Evolutionary conservation across 192 early-diverging fungal genomes (phyloP).

Genomic region (Cladochytrium replicatum): DNA sequence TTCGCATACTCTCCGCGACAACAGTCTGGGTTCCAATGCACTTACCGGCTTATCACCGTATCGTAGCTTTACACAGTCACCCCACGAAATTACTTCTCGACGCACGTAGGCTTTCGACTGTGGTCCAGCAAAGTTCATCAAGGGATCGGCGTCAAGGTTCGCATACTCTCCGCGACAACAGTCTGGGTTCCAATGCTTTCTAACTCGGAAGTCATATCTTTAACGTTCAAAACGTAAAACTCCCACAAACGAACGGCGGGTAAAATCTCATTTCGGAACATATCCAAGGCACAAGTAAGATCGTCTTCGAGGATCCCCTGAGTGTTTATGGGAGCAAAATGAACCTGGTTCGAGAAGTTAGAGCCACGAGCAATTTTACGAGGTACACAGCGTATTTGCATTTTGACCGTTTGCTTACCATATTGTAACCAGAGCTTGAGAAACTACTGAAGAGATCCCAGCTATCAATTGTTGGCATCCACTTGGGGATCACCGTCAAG

Average conservation of each 20-base stretch:
- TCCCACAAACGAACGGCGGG: constrained; percentile 66
- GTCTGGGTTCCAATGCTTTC: constrained; percentile 8
- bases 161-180: too few relatives aligned
- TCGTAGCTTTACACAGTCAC: constrained; percentile 97
- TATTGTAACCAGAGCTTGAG: constrained; percentile 77
- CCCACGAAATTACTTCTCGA: constrained; percentile 96
- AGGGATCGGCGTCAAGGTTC: constrained; percentile 73
- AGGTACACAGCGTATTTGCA: background rate
- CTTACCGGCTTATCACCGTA: constrained; percentile 67
- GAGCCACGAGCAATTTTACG: background rate
- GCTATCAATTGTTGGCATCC: constrained; percentile 71
- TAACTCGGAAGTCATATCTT: constrained; percentile 11
- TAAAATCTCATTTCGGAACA: constrained; percentile 20
- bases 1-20: too few relatives aligned
- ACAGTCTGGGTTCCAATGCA: too few relatives aligned
- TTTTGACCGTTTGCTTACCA: constrained; percentile 2
- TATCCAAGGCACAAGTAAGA: constrained; percentile 53
- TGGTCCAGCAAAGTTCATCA: constrained; percentile 87
- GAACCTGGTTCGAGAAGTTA: constrained; percentile 41
- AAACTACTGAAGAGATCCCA: constrained; percentile 74
- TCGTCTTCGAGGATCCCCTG: constrained; percentile 69
- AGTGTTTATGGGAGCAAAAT: constrained; percentile 90
- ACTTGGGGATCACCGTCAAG: constrained; percentile 91
- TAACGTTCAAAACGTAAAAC: constrained; percentile 62
- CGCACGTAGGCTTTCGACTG: constrained; percentile 81